Percentiles rank a stretch among this genome's conserved stretches.
Evolutionary conservation across 768 basidiomycete genomes (phyloP).

Genomic region (Auricularia auricula-judae): DNA sequence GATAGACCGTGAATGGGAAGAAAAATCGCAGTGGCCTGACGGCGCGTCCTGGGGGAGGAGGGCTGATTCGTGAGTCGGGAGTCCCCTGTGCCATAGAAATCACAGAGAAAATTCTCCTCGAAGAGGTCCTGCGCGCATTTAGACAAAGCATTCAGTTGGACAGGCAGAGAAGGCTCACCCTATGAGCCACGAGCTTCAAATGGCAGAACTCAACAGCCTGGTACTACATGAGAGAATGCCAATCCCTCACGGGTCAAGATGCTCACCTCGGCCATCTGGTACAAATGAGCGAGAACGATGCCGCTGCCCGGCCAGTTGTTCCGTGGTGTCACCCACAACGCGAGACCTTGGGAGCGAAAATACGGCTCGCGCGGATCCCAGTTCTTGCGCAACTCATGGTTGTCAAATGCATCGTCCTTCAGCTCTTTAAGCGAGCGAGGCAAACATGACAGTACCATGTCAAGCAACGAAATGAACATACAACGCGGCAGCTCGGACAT

Average conservation of each 20-base stretch:
- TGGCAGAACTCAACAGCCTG: background rate
- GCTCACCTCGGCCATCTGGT: background rate
- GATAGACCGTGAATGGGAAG: background rate
- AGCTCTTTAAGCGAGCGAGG: background rate
- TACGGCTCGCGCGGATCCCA: background rate
- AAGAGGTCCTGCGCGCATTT: background rate
- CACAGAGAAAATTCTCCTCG: background rate
- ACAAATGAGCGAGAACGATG: background rate
- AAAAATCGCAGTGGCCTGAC: background rate
- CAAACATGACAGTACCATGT: background rate
- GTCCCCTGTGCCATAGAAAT: background rate
- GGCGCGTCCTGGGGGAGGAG: background rate
- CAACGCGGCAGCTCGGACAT: no score
- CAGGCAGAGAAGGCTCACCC: background rate
- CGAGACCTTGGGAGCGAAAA: background rate
- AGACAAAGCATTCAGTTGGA: background rate
- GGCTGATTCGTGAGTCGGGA: background rate
- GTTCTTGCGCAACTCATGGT: no score
- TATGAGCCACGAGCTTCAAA: background rate
- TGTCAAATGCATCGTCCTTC: no score
- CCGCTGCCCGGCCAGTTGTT: background rate
- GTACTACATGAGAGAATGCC: no score
- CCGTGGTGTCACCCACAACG: background rate
- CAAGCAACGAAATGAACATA: background rate
- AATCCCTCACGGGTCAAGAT: no score